Base-by-base conservation (phyloP, 75 land plant species). In the Gnetum montanum region DNA sequence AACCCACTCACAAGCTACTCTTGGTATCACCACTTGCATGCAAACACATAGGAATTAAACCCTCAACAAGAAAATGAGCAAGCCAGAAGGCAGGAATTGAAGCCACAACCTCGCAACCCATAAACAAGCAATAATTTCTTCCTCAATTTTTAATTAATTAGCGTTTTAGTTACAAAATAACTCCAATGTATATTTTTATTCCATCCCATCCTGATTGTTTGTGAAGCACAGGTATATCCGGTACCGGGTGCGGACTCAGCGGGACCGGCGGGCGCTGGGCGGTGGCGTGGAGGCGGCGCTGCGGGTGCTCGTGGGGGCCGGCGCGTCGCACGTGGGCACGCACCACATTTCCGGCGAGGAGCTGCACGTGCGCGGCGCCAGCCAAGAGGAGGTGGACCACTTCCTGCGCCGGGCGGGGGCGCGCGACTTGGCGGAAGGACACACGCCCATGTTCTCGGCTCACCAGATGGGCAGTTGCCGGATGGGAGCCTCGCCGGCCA, bases 381-480 rank as follows among this genome's bases (percentile, higher is more conserved):
- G 64, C 41, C 49, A 47, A 1, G 49, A 61, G 10, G 74, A 76
- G 46, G 46, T 82, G 4, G 90, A 86, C 64, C 44, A 29, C 25
- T 82, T 77, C 38, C 66, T 85, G 40, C 66, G 48, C 23, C 40
- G 67, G 53, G 83, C 62, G 37, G 65, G 65, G 11, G 4, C 46
- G 23, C 79, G 80, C 51, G 20, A 67, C 10, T 6, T 69, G 37
- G 58, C 50, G 43, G 71, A 59, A 6, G 40, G 71, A 29, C 43
- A 44, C 16, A 64, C 71, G 11, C 77, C 86, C 7, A 37, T 85
- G 13, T 60, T 63, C 29, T 88, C 93, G n/a, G 94, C 90, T 6
- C 94, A 88, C 55, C 94, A 88, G 52, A 86, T 89, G 92, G 81
- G 95, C 31, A 78, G 73, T 40, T 89, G 95, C 67, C 22, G 86